These are phyloP conservation scores for Calonectria pauciramosa DNA, from an alignment of 2,329 filamentous ascomycete genomes.

Conservation along the genomic window DNA sequence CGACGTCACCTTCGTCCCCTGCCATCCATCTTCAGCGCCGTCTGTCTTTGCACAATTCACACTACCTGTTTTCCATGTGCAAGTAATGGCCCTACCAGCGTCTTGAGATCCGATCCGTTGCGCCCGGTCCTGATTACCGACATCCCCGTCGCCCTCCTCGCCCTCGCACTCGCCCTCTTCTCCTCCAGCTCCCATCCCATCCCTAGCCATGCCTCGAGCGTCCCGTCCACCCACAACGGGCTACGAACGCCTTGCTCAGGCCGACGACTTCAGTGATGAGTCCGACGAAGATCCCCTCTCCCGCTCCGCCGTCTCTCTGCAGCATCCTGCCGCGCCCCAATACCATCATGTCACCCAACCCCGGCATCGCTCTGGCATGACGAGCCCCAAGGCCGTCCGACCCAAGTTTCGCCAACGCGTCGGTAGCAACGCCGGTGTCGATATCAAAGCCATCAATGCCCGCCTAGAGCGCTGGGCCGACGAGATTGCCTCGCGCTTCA, in stretches of 20 bases:
- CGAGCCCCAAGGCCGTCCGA: constrained; percentile 62
- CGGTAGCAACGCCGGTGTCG: constrained; percentile 87
- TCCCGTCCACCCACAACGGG: constrained; percentile 81
- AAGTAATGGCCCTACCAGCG: constrained; percentile 36
- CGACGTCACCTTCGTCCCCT: constrained; percentile 23
- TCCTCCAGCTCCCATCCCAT: not conserved
- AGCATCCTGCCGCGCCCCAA: constrained; percentile 70
- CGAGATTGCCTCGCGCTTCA: constrained; percentile 97
- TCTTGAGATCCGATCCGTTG: constrained; percentile 21
- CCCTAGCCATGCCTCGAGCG: constrained; percentile 70
- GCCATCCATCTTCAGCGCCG: not conserved
- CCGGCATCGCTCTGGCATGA: constrained; percentile 71
- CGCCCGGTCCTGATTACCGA: constrained; percentile 13
- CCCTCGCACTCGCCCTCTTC: not conserved
- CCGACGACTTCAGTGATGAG: constrained; percentile 80
- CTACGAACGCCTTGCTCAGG: constrained; percentile 88
- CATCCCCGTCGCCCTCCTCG: not conserved
- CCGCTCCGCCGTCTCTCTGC: constrained; percentile 68
- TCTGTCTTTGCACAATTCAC: not conserved
- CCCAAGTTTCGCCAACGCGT: constrained; percentile 61
- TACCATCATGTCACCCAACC: constrained; percentile 76
- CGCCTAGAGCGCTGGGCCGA: constrained; percentile 96
- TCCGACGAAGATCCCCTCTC: constrained; percentile 75
- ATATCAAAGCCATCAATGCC: constrained; percentile 98
- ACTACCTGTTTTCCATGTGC: not conserved